Evolutionary conservation across 2,329 filamentous ascomycete genomes (phyloP), one percentile per base, ranked within the genome.

Genomic region (Neofusicoccum umdonicola): DNA sequence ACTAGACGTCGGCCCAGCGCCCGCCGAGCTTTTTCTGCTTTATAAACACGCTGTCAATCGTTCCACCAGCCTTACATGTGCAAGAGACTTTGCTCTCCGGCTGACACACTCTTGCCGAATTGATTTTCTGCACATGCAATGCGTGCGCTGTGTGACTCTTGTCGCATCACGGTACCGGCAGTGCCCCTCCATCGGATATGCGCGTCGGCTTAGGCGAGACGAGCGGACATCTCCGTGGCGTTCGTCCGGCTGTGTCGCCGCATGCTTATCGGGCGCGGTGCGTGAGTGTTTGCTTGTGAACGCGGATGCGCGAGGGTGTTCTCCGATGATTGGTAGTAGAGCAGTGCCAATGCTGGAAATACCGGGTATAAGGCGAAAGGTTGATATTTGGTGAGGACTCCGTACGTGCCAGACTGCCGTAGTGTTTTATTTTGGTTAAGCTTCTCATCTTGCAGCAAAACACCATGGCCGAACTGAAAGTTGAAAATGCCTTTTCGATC

Each of bases 121-220:
- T 31, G 27, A 5, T 39, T 11, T 39, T 39, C 37, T 39, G 37
- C 37, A 8, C 5, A 34, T 35, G 48, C 15, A 51, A 27, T 39
- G 37, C 37, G 37, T 39, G 13, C 37, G 9, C 37, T 39, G 37
- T 11, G 48, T 8, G 4, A 13, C 15, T 31, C 31, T 34, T 13
- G 22, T 17, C n/a, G 27, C 27, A 3, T 13, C 9, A 11, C 37
- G 13, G 13, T 6, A 39, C 37, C 4, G 27, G 27, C 27, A 31
- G 27, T 31, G 27, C 45, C 56, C 56, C 56, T 8, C 56, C 42
- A 45, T 60, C 56, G 56, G 56, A 45, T 37, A 35, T 60, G 19
- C 22, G 54, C 54, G 54, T 35, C 19, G 4, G 22, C 2, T 7
- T 17, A 19, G 8, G 4, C 7, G 7, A 13, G n/a, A 6, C 9